Conservation (phyloP, 768 basidiomycete genomes). For the Russula dissimulans region DNA sequence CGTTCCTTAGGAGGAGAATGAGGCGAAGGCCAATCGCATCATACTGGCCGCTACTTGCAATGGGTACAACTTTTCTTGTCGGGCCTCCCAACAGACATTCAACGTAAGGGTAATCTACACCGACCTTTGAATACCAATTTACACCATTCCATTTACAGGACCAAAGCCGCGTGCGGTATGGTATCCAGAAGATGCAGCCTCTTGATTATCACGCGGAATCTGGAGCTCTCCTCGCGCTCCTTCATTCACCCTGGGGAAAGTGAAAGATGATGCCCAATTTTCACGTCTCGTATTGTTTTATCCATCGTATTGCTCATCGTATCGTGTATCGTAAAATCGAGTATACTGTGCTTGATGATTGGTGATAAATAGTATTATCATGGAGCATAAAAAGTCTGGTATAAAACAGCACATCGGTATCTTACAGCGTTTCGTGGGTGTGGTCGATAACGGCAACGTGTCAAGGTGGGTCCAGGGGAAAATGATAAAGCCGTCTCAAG, state of each 20-base stretch:
- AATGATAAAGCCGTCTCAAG: slow-evolving; percentile 44
- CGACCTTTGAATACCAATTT: background rate
- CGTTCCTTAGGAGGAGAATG: slow-evolving; percentile 45
- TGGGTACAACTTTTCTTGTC: slow-evolving; percentile 74
- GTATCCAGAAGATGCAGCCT: slow-evolving; percentile 55
- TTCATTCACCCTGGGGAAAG: slow-evolving; percentile 52
- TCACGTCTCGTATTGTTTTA: too few relatives aligned
- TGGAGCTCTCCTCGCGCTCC: slow-evolving; percentile 44
- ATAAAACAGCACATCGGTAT: background rate
- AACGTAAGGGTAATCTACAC: slow-evolving; percentile 43
- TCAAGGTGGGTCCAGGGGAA: slow-evolving; percentile 44
- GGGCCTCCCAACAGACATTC: slow-evolving; percentile 80
- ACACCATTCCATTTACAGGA: slow-evolving; percentile 40
- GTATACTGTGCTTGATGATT: background rate
- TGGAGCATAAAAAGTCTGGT: background rate
- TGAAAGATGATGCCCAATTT: slow-evolving; percentile 12
- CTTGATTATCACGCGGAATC: slow-evolving; percentile 68
- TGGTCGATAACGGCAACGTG: background rate
- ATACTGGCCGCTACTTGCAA: slow-evolving; percentile 59
- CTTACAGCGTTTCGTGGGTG: background rate
- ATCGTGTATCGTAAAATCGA: background rate
- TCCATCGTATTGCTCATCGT: background rate
- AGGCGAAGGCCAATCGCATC: slow-evolving; percentile 45
- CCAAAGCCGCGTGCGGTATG: slow-evolving; percentile 73
- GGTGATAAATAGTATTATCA: background rate